Evolutionary conservation across 2,329 filamentous ascomycete species (phyloP), one percentile per base, ranked within the genome.

Genomic region (Dendrostoma leiphaemia): DNA sequence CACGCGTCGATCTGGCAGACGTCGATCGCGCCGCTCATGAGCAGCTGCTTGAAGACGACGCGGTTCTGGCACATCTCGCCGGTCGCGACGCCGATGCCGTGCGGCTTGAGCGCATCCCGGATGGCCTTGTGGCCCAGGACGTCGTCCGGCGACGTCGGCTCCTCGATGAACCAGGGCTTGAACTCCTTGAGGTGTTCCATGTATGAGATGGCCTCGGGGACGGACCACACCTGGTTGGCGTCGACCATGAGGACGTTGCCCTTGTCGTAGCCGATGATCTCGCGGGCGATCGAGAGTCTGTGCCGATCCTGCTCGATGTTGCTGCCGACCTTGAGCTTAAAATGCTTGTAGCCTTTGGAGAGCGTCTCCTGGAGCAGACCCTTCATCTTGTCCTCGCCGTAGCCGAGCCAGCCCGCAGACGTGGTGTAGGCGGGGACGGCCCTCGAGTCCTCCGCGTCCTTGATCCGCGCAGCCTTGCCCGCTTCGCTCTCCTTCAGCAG

Each of bases 31-130:
- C 88, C 88, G 2, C 84, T 78, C 68, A 86, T 83, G 48, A 96
- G 81, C 57, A 96, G 82, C 73, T 96, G 91, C 80, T 96, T 96
- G 83, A 96, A 96, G 65, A 96, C 84, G 61, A 96, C 89, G 35
- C 91, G 85, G 77, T 96, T 96, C 76, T 96, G 91, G 75, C 90
- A 94, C 90, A 96, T 95, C 75, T 96, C 91, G 59, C 91, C 91
- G 0, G 91, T 96, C 7, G 91, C 91, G 5, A 96, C 91, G 55
- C 90, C 90, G 63, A 96, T 90, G 54, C 82, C 83, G 66, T 84
- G 77, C 0, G 88, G 85, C 63, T 81, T 80, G 10, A 96, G 84
- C 4, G 91, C 91, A 58, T 93, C 87, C 48, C 89, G 85, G 64
- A 96, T 85, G 3, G 89, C 87, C 67, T 89, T 90, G 80, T 96